phyloP scores from a whole-genome alignment of 2,329 filamentous ascomycete genomes.

The Botrytis cinerea region DNA sequence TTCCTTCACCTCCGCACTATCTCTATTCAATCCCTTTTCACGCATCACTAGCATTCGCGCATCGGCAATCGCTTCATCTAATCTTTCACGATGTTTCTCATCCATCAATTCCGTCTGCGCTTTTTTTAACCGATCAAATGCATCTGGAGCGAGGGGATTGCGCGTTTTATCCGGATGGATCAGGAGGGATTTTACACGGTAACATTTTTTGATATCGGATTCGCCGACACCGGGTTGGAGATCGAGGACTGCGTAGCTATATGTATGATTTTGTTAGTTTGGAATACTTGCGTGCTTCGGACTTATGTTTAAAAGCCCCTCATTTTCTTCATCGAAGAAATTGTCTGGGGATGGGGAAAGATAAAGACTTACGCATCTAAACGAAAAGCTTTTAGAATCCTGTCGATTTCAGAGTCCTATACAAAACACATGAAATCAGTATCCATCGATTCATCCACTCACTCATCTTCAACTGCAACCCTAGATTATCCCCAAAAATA shows the following conservation, averaged over 20 bases:
- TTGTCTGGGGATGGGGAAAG: neutral
- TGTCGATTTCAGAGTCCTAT: slow-evolving; percentile 92
- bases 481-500: neutral
- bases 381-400: slow-evolving; percentile 87
- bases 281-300: neutral
- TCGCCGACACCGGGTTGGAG: slow-evolving; percentile 94
- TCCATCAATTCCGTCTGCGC: slow-evolving; percentile 90
- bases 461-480: neutral
- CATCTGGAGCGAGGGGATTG: slow-evolving; percentile 87
- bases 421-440: neutral
- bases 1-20: slow-evolving; percentile 77
- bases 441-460: slow-evolving; percentile 25
- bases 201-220: slow-evolving; percentile 90
- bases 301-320: neutral
- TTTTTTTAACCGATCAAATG: slow-evolving; percentile 95
- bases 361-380: slow-evolving; percentile 61
- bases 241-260: slow-evolving; percentile 87
- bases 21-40: slow-evolving; percentile 86
- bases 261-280: slow-evolving; percentile 26
- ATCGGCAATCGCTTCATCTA: slow-evolving; percentile 95
- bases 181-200: slow-evolving; percentile 96
- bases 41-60: slow-evolving; percentile 93
- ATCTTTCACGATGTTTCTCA: slow-evolving; percentile 81
- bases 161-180: slow-evolving; percentile 98
- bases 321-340: neutral